These are phyloP conservation scores for Xylaria acuta DNA, from an alignment of 495 filamentous ascomycete genomes.

Conservation along the genomic window DNA sequence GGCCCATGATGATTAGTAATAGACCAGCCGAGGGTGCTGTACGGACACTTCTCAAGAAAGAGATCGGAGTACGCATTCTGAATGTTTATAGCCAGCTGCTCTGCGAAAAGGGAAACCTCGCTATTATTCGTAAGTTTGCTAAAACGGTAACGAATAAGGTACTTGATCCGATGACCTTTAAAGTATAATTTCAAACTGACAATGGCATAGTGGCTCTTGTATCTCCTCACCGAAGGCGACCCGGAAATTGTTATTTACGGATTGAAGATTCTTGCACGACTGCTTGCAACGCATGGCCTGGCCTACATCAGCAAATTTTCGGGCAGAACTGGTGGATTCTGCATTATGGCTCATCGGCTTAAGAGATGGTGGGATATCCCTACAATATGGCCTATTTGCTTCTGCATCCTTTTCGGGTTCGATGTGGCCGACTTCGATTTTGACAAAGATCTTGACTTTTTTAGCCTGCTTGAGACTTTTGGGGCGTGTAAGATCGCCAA, in stretches of 20 bases:
- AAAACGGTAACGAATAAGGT: slow-evolving; percentile 97
- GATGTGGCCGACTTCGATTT: slow-evolving; percentile 79
- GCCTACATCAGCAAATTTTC: slow-evolving; percentile 84
- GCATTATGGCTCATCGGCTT: slow-evolving; percentile 79
- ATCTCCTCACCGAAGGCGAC: slow-evolving; percentile 88
- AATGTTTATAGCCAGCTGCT: slow-evolving; percentile 82
- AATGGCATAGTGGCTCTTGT: slow-evolving; percentile 81
- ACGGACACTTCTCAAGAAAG: slow-evolving; percentile 54
- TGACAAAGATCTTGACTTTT: slow-evolving; percentile 73
- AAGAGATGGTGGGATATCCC: slow-evolving; percentile 89
- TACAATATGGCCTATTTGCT: slow-evolving; percentile 85
- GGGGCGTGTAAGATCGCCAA: slow-evolving; percentile 69
- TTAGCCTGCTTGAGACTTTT: slow-evolving; percentile 75
- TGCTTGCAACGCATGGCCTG: slow-evolving; percentile 79
- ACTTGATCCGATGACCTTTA: slow-evolving; percentile 43
- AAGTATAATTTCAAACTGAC: slow-evolving; percentile 47
- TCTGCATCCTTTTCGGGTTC: slow-evolving; percentile 84
- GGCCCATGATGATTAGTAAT: slow-evolving; percentile 41
- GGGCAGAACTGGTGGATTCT: slow-evolving; percentile 83
- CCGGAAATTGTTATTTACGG: slow-evolving; percentile 80
- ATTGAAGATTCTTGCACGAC: slow-evolving; percentile 84
- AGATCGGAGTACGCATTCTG: slow-evolving; percentile 77
- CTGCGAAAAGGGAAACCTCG: slow-evolving; percentile 70
- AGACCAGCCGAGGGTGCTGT: slow-evolving; percentile 25
- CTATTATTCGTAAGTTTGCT: slow-evolving; percentile 85